These are phyloP conservation scores for Apiotrichum siamense DNA, from an alignment of 1,284 basidiomycete genomes.

Conservation along the genomic window DNA sequence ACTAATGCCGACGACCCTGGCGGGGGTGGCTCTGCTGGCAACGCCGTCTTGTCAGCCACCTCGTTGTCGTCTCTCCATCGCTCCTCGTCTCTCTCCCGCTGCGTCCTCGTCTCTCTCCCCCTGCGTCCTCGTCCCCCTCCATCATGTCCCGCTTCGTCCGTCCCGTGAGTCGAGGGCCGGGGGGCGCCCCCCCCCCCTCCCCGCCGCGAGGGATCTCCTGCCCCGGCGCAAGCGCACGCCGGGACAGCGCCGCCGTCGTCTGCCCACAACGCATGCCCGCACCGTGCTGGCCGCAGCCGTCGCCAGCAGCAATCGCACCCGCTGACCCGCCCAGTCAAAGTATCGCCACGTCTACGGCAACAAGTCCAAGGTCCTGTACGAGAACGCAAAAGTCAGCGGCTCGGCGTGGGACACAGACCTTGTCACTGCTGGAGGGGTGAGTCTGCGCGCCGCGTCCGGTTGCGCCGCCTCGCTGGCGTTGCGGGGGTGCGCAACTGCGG, in stretches of 20 bases:
- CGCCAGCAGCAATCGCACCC: background rate
- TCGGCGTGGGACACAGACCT: slow-evolving; percentile 97
- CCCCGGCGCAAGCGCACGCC: too few relatives aligned
- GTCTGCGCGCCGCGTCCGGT: slow-evolving; percentile 24
- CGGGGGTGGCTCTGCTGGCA: too few relatives aligned
- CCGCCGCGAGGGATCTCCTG: background rate
- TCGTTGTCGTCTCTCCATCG: background rate
- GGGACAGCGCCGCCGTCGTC: too few relatives aligned
- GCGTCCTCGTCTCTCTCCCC: background rate
- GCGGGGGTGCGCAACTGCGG: too few relatives aligned
- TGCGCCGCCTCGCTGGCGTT: background rate
- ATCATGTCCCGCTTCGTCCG: slow-evolving; percentile 57
- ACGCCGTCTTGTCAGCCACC: too few relatives aligned
- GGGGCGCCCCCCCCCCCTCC: background rate
- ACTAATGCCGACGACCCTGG: too few relatives aligned
- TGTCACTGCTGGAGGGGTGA: slow-evolving; percentile 73
- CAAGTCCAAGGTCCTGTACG: slow-evolving; percentile 70
- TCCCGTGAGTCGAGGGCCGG: slow-evolving; percentile 32
- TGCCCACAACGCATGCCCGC: too few relatives aligned
- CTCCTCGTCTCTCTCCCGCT: background rate
- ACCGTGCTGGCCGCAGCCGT: too few relatives aligned
- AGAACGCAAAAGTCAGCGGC: slow-evolving; percentile 84
- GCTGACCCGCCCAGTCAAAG: slow-evolving; percentile 47
- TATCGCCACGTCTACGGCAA: slow-evolving; percentile 84
- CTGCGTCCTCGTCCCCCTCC: background rate